Conservation (phyloP, 179 eudicot genomes). For the Silene vulgaris region DNA sequence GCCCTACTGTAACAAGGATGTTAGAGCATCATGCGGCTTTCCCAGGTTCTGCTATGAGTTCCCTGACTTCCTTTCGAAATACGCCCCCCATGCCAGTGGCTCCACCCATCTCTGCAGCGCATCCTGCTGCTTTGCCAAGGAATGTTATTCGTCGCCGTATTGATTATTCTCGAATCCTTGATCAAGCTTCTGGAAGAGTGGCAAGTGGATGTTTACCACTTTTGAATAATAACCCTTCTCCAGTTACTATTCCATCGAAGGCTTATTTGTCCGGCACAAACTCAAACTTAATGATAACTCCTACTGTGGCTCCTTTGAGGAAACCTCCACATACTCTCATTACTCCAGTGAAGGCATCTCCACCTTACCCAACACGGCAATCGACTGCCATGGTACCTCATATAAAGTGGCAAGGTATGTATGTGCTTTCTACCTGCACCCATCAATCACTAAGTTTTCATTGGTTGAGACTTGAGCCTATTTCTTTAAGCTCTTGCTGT, state of each 20-base stretch:
- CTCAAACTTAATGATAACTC: not conserved
- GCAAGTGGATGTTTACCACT: not conserved
- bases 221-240: slow-evolving; percentile 7
- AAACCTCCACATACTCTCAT: slow-evolving; percentile 13
- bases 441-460: no score
- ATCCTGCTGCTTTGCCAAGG: slow-evolving; percentile 7
- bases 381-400: slow-evolving; percentile 15
- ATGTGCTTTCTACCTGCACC: not conserved
- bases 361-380: slow-evolving; percentile 10
- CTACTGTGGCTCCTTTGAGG: slow-evolving; percentile 9
- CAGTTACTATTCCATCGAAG: slow-evolving; percentile 10
- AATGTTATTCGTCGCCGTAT: not conserved
- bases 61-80: slow-evolving; percentile 13
- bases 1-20: not conserved
- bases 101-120: not conserved
- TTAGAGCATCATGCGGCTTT: not conserved
- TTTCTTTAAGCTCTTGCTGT: not conserved
- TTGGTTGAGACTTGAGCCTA: not conserved
- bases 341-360: slow-evolving; percentile 20
- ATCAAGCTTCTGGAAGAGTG: slow-evolving; percentile 9
- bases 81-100: slow-evolving; percentile 5
- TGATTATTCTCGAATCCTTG: slow-evolving; percentile 14
- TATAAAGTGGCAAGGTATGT: slow-evolving; percentile 32
- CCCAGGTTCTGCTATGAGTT: not conserved
- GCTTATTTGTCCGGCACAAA: not conserved